Base-by-base conservation (phyloP, 176 grass and related monocot genomes). In the Avena atlantica region DNA sequence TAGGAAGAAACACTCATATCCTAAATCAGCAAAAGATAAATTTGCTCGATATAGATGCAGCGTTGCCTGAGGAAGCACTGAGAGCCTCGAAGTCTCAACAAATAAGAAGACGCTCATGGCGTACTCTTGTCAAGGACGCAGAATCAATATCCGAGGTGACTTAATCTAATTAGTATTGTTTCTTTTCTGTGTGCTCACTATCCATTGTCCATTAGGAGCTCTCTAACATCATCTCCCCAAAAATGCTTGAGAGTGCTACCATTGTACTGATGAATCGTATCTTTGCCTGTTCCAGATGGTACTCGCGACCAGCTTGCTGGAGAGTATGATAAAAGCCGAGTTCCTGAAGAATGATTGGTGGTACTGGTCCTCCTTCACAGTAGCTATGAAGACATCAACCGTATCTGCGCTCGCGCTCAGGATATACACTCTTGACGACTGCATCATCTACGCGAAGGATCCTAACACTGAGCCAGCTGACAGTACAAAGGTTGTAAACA, bases 291-390 rank as follows among this genome's bases (percentile, higher is more conserved):
- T 88, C 42, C 80, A 99, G 97, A 92, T 99, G 92, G 89, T 99
- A 36, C 79, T 94, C 85, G 92, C 94, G 71, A 89, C 88, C 16
- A 90, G 81, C 57, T 56, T 99, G 74, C 83, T 99, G 82, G 92
- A 94, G 78, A 67, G 74, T 21, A 94, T 96, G 94, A 89, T 96
- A 78, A 99, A 93, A 90, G 67, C 92, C 1, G 94, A 96, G 53
- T 93, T 89, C 70, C 78, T 99, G 85, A 96, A 96, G 89, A 90
- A 93, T 42, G 84, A 80, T 74, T 99, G 97, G 97, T 99, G 92
- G 92, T 94, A 94, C 90, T 99, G 97, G 97, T 99, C 94, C 49
- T 96, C 90, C 76, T 90, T 94, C 63, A 96, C 90, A 37, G 97
- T 92, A 70, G 94, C 97, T 53, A 88, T 90, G 29, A 99, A 91